Percentiles rank a stretch among this genome's conserved stretches.
These are phyloP conservation scores for Cymbidium sinense DNA, from an alignment of 106 monocot species.

Conservation along the genomic window DNA sequence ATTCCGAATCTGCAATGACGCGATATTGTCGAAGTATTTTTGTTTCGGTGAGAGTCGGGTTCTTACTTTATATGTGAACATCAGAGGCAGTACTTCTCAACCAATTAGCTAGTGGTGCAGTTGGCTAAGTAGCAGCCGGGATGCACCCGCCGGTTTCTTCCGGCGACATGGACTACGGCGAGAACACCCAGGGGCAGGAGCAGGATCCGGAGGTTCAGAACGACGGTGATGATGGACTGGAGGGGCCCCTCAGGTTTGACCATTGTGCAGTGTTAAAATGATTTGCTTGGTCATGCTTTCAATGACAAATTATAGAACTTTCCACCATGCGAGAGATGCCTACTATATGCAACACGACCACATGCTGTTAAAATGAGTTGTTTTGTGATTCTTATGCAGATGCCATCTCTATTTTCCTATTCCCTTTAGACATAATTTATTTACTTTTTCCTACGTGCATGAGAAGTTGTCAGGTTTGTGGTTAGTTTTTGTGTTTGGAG, in stretches of 20 bases:
- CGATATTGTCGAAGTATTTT: neutral
- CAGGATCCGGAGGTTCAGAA: slow-evolving; percentile 3
- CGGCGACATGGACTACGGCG: slow-evolving; percentile 3
- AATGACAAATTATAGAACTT: neutral
- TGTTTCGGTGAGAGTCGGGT: neutral
- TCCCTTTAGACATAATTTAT: no score
- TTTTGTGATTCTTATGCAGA: neutral
- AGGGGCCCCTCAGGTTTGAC: slow-evolving; percentile 10
- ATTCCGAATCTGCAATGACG: neutral
- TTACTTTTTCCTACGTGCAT: no score
- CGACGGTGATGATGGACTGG: slow-evolving; percentile 9
- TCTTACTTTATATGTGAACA: neutral
- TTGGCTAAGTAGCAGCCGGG: neutral
- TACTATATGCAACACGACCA: neutral
- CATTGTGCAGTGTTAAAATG: neutral
- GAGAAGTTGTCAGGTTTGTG: no score
- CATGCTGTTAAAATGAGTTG: neutral
- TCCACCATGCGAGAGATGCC: neutral
- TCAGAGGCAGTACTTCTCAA: neutral
- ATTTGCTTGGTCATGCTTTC: neutral
- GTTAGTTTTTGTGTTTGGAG: no score
- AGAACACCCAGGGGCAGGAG: slow-evolving; percentile 1
- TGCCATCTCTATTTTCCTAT: no score
- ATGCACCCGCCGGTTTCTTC: neutral
- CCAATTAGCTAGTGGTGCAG: neutral